Base-by-base conservation (phyloP, 2,329 filamentous ascomycete species). In the Hysterium pulicare region DNA sequence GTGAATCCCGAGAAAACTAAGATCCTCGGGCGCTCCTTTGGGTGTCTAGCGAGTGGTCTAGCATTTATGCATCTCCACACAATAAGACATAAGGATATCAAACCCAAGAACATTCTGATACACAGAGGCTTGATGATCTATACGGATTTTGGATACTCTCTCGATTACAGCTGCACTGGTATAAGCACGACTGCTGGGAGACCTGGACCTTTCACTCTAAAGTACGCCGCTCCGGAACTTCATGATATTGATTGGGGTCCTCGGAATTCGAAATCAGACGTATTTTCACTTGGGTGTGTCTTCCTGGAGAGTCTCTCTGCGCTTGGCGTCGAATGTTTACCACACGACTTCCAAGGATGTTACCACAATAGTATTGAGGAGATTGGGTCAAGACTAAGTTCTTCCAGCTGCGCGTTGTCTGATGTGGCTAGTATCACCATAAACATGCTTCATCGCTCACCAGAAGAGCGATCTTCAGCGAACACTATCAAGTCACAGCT, bases 71-170 rank as follows among this genome's bases (percentile, higher is more conserved):
- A 58, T 23, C 21, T 45, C 5, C 41, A 45, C 5, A 49, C 23
- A 2, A 44, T 57, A 6, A 44, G 54, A 2, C 54, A 57, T 36
- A 53, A 53, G 26, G 55, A 59, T 20, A 48, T 55, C 30, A 58
- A 60, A 20, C 50, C 54, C 1, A 33, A 40, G 16, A 55, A 58
- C 28, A 55, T 55, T 6, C 38, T 56, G 7, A 33, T 59, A 10
- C 42, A 58, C n/a, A 39, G 38, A 2, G 47, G 48, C 0, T 38
- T 16, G 1, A 36, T 57, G 4, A 32, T 58, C 5, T 54, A 51
- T 19, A 53, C 55, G 2, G 54, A 56, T 41, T 59, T 58, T 19
- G 50, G 53, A 3, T 43, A 45, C 11, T 51, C 55, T 1, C 36
- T 47, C 10, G 50, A 57, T 24, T 49, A 35, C 21, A 28, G 38